These are phyloP conservation scores for Diplodia scrobiculata DNA, from an alignment of 2,329 filamentous ascomycete genomes.

Conservation along the genomic window DNA sequence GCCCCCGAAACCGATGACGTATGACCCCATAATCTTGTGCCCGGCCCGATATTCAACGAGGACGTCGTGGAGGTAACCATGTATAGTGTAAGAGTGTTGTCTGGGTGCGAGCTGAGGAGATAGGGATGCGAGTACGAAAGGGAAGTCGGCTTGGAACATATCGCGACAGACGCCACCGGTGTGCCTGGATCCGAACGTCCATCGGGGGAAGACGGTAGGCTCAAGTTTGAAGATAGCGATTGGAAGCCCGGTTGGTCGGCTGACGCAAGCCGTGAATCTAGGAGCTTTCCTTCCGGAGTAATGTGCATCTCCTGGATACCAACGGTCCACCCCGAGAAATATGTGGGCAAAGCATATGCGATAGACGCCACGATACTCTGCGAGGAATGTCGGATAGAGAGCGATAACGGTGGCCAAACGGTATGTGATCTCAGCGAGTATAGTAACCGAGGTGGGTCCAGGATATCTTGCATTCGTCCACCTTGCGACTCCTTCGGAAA, in stretches of 20 bases:
- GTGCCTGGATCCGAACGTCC: slow-evolving; percentile 8
- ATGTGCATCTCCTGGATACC: slow-evolving; percentile 88
- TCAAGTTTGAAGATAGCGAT: slow-evolving; percentile 38
- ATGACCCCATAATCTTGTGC: slow-evolving; percentile 83
- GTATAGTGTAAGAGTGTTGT: slow-evolving; percentile 84
- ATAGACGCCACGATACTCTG: slow-evolving; percentile 75
- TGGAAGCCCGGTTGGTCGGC: slow-evolving; percentile 55
- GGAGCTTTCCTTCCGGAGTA: slow-evolving; percentile 51
- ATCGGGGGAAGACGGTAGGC: slow-evolving; percentile 31
- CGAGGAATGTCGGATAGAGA: slow-evolving; percentile 74
- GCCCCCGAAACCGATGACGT: slow-evolving; percentile 86
- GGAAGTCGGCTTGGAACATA: slow-evolving; percentile 50
- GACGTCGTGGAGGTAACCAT: slow-evolving; percentile 73
- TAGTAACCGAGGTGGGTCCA: slow-evolving; percentile 61
- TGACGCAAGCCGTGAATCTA: slow-evolving; percentile 54
- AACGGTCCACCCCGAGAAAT: slow-evolving; percentile 79
- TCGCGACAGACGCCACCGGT: slow-evolving; percentile 30
- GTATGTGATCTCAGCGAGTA: slow-evolving; percentile 80
- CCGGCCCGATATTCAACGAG: slow-evolving; percentile 67
- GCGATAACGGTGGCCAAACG: slow-evolving; percentile 72
- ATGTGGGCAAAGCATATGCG: slow-evolving; percentile 79
- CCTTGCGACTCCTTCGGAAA: slow-evolving; percentile 50
- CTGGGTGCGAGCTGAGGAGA: slow-evolving; percentile 76
- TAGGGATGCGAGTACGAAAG: slow-evolving; percentile 73
- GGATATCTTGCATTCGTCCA: slow-evolving; percentile 25